These are phyloP conservation scores for Fraxinus floribunda DNA, from an alignment of 305 asterid genomes.

Conservation along the genomic window DNA sequence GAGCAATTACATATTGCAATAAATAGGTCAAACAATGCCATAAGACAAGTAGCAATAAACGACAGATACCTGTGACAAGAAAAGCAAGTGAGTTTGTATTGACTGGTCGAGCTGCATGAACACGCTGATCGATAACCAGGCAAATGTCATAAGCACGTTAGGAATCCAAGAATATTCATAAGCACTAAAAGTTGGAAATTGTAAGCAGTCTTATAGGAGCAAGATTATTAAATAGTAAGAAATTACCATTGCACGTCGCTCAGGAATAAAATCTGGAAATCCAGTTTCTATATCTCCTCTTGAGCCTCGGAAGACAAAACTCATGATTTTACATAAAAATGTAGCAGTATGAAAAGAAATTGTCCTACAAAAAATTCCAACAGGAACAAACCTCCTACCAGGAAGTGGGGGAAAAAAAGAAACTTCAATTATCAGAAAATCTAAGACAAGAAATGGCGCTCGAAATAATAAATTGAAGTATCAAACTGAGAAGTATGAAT, in stretches of 20 bases:
- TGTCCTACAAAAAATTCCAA: slow-evolving; percentile 20
- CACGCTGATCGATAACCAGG: slow-evolving; percentile 54
- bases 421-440: slow-evolving; percentile 7
- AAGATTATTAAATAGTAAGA: slow-evolving; percentile 12
- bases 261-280: slow-evolving; percentile 80
- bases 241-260: slow-evolving; percentile 78
- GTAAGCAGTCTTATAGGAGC: neutral
- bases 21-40: slow-evolving; percentile 16
- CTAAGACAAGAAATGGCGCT: slow-evolving; percentile 17
- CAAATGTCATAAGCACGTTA: slow-evolving; percentile 20
- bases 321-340: slow-evolving; percentile 44
- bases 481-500: neutral
- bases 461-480: neutral
- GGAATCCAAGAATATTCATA: slow-evolving; percentile 12
- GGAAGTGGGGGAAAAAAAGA: neutral
- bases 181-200: neutral
- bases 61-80: slow-evolving; percentile 77
- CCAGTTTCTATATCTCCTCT: slow-evolving; percentile 93
- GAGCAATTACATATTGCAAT: slow-evolving; percentile 18
- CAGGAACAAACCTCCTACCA: neutral
- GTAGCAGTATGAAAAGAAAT: slow-evolving; percentile 22
- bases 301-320: slow-evolving; percentile 93
- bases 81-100: slow-evolving; percentile 89
- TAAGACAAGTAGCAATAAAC: slow-evolving; percentile 13
- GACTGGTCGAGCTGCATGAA: slow-evolving; percentile 87